Evolutionary conservation across 768 basidiomycete species (phyloP).

Genomic region (Zangia roseola): DNA sequence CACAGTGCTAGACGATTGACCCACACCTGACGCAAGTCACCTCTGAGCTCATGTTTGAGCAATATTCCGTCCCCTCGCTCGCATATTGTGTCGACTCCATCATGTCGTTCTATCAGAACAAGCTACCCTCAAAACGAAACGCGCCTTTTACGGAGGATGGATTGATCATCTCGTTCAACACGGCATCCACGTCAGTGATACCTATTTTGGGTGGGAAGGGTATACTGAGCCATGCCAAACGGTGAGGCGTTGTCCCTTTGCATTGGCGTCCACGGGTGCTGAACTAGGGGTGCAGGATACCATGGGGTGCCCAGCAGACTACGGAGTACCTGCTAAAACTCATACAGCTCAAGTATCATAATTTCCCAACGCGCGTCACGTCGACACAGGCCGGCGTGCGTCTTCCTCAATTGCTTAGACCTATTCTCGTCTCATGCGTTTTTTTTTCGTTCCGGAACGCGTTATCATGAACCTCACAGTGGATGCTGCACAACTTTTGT

Average conservation of each 20-base stretch:
- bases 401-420: slow-evolving; percentile 8
- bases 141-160: slow-evolving; percentile 62
- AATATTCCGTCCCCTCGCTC: slow-evolving; percentile 82
- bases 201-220: slow-evolving; percentile 84
- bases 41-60: slow-evolving; percentile 95
- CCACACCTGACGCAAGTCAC: slow-evolving; percentile 63
- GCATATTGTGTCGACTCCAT: slow-evolving; percentile 87
- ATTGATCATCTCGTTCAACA: slow-evolving; percentile 87
- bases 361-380: slow-evolving; percentile 84
- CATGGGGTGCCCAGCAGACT: slow-evolving; percentile 90
- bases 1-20: neutral
- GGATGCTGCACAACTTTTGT: slow-evolving; percentile 88
- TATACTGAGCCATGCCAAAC: slow-evolving; percentile 80
- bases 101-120: slow-evolving; percentile 90
- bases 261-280: neutral
- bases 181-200: slow-evolving; percentile 86
- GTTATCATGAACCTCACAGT: slow-evolving; percentile 43
- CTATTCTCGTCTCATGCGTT: neutral
- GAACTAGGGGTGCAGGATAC: slow-evolving; percentile 61
- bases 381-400: slow-evolving; percentile 72
- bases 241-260: slow-evolving; percentile 47
- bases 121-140: slow-evolving; percentile 35
- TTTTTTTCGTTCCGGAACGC: neutral
- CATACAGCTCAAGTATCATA: slow-evolving; percentile 93
- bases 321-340: slow-evolving; percentile 92